These are phyloP conservation scores for Pittosporum tobira DNA, from an alignment of 129 eudicot species.

Conservation along the genomic window DNA sequence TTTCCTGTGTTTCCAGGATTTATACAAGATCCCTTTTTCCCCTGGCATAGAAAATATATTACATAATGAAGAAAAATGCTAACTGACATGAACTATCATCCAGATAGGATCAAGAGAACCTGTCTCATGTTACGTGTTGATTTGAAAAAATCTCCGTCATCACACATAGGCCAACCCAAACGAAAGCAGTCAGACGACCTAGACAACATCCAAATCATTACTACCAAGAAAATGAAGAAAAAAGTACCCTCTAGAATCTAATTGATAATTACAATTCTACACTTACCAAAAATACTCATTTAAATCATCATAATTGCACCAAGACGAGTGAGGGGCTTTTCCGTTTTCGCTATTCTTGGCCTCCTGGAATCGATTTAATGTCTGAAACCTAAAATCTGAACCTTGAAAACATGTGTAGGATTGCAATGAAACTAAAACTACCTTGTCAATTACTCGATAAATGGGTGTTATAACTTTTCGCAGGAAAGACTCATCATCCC, in stretches of 20 bases:
- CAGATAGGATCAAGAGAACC: conserved; percentile 22
- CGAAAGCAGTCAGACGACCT: conserved; percentile 92
- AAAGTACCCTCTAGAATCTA: neutral
- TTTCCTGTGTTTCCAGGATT: conserved; percentile 57
- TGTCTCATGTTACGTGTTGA: conserved; percentile 41
- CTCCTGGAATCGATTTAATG: conserved; percentile 48
- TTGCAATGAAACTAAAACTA: conserved; percentile 32
- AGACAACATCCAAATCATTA: conserved; percentile 7
- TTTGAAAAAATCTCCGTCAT: conserved; percentile 85
- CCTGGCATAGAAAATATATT: conserved; percentile 42
- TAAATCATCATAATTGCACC: conserved; percentile 98
- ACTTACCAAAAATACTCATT: conserved; percentile 91
- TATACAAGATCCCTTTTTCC: conserved; percentile 30
- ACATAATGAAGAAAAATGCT: conserved; percentile 10
- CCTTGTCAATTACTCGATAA: conserved; percentile 84
- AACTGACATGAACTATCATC: neutral
- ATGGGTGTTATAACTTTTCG: conserved; percentile 89
- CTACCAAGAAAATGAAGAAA: neutral
- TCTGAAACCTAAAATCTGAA: neutral
- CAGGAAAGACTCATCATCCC: conserved; percentile 90
- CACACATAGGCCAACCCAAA: conserved; percentile 99
- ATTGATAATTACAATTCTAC: neutral
- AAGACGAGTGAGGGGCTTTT: conserved; percentile 74
- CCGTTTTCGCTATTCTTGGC: conserved; percentile 71
- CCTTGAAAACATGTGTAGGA: conserved; percentile 3